Evolutionary conservation across 2,329 filamentous ascomycete genomes (phyloP).

Genomic region (Ophiognomonia clavigignenti-juglandacearum): DNA sequence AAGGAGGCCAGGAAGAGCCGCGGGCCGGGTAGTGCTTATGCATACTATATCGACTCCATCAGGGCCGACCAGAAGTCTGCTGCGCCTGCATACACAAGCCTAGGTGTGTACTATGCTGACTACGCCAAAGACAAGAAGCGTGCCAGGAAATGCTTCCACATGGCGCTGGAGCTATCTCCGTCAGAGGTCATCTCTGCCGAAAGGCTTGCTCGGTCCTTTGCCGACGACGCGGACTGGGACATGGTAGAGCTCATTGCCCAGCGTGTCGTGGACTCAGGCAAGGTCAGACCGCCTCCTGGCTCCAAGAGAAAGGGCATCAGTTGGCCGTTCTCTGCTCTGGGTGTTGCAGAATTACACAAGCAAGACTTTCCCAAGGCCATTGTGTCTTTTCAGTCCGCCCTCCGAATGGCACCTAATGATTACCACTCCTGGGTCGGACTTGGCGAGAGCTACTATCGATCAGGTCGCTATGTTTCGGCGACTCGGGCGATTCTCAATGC

Average conservation of each 20-base stretch:
- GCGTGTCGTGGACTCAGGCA: constrained; percentile 90
- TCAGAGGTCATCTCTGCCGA: constrained; percentile 85
- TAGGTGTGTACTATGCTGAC: constrained; percentile 87
- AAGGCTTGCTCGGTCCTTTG: constrained; percentile 78
- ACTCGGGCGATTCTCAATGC: constrained; percentile 87
- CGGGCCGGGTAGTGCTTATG: constrained; percentile 65
- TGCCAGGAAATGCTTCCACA: constrained; percentile 90
- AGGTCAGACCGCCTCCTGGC: constrained; percentile 81
- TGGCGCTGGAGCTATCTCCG: constrained; percentile 87
- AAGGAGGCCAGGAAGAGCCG: constrained; percentile 72
- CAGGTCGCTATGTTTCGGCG: constrained; percentile 89
- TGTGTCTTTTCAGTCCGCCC: constrained; percentile 83
- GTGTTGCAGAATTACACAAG: constrained; percentile 90
- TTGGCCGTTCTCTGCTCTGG: constrained; percentile 92
- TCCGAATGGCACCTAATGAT: constrained; percentile 77
- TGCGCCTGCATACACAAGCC: constrained; percentile 84
- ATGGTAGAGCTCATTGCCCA: constrained; percentile 89
- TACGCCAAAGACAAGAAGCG: constrained; percentile 83
- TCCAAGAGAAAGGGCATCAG: constrained; percentile 90
- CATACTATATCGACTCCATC: constrained; percentile 75
- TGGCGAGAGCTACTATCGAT: constrained; percentile 95
- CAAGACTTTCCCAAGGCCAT: constrained; percentile 87
- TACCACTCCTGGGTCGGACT: constrained; percentile 96
- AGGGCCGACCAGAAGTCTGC: constrained; percentile 84
- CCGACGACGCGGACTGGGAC: constrained; percentile 91